These are phyloP conservation scores for Mangifera indica DNA, from an alignment of 345 rosid genomes.

Conservation along the genomic window DNA sequence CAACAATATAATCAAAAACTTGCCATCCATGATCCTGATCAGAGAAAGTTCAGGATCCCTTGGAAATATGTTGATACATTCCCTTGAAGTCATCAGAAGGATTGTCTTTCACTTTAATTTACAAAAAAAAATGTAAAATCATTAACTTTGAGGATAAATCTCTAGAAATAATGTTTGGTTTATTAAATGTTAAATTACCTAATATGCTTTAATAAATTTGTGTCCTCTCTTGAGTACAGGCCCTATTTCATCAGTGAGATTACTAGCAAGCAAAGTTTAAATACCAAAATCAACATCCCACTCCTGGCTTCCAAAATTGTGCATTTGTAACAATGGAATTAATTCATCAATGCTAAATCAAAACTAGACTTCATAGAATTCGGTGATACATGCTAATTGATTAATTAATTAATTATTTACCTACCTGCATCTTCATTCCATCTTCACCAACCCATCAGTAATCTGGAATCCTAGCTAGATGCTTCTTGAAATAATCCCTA, in stretches of 20 bases:
- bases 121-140: neutral
- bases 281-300: slow-evolving; percentile 78
- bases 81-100: slow-evolving; percentile 13
- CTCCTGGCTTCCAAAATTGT: slow-evolving; percentile 79
- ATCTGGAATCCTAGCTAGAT: slow-evolving; percentile 71
- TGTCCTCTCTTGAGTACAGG: slow-evolving; percentile 64
- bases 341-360: too few species aligned
- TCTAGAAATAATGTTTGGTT: neutral
- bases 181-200: slow-evolving; percentile 34
- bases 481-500: slow-evolving; percentile 65
- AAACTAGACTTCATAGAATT: too few species aligned
- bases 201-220: slow-evolving; percentile 72
- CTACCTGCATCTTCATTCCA: slow-evolving; percentile 96
- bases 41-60: slow-evolving; percentile 19
- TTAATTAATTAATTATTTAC: slow-evolving; percentile 22
- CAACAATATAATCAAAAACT: slow-evolving; percentile 15
- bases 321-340: neutral
- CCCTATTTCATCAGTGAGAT: slow-evolving; percentile 51
- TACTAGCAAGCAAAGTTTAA: slow-evolving; percentile 71
- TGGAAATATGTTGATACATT: slow-evolving; percentile 9
- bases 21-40: slow-evolving; percentile 23
- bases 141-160: neutral
- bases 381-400: neutral
- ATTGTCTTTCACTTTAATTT: slow-evolving; percentile 19
- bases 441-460: slow-evolving; percentile 92